These are phyloP conservation scores for Mesembryanthemum crystallinum DNA, from an alignment of 148 eudicot genomes.

Conservation along the genomic window DNA sequence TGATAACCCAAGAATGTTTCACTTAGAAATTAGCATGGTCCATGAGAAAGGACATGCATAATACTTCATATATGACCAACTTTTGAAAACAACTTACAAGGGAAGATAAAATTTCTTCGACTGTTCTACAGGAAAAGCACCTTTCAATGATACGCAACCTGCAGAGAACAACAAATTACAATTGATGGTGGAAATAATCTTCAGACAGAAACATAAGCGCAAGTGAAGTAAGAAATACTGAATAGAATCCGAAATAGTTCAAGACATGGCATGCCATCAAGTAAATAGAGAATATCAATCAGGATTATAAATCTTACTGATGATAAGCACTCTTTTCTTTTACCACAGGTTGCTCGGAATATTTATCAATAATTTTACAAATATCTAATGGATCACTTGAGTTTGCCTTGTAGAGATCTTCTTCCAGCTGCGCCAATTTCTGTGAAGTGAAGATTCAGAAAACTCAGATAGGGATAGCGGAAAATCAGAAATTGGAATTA, in stretches of 20 bases:
- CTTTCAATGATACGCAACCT: slow-evolving; percentile 66
- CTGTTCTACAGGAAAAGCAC: slow-evolving; percentile 66
- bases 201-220: not conserved
- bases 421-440: slow-evolving; percentile 63
- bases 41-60: not conserved
- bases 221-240: not conserved
- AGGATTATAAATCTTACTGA: slow-evolving; percentile 37
- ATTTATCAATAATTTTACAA: slow-evolving; percentile 44
- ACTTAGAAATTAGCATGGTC: not conserved
- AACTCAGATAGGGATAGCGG: not conserved
- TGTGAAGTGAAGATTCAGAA: slow-evolving; percentile 29
- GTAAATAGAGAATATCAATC: not conserved
- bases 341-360: slow-evolving; percentile 56
- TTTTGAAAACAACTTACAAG: slow-evolving; percentile 51
- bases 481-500: not conserved
- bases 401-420: slow-evolving; percentile 50
- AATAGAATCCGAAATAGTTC: not conserved
- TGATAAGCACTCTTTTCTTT: slow-evolving; percentile 67
- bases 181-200: not conserved
- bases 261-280: not conserved
- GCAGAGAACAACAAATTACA: slow-evolving; percentile 17
- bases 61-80: slow-evolving; percentile 1
- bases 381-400: slow-evolving; percentile 42
- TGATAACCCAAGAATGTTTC: not conserved
- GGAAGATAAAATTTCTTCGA: slow-evolving; percentile 72